Evolutionary conservation across 192 early-diverging fungal species (phyloP), one percentile per base, ranked within the genome.

Genomic region (Geranomyces variabilis): DNA sequence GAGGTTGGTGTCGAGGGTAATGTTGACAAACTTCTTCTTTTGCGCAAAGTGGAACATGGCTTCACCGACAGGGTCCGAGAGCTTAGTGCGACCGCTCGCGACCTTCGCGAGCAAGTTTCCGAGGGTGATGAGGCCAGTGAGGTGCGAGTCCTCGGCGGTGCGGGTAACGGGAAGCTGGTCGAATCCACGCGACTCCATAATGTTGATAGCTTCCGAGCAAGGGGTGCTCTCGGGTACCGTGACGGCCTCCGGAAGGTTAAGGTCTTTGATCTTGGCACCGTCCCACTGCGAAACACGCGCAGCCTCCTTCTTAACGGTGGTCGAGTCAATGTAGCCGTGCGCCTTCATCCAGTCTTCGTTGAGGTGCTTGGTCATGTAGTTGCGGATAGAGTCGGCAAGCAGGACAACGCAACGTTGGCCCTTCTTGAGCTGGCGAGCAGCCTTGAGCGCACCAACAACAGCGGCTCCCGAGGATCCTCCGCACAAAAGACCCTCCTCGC

Each of bases 281-380:
- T 81, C 78, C 82, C 89, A 96, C 61, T 93, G 89, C 46, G 81
- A 79, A 68, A 92, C 84, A 64, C 86, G 88, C 63, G 72, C 77
- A 60, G 79, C 82, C 62, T 88, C 89, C 69, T 88, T 89, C 55
- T 84, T 81, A 61, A 84, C 83, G 65, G 90, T 87, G 62, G 79
- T 74, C 44, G 59, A 85, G 76, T 99, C 96, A 46, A 91, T 85
- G 85, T 95, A 99, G 48, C 92, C 94, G 78, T 90, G 87, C 60
- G 77, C 76, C 66, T 87, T 87, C 96, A 99, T 97, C 97, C 96
- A 99, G 45, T 91, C 92, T 78, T 98, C 97, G 80, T 92, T 95
- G 76, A 99, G 89, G 83, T 96, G 96, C 80, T 98, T 98, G 74
- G 95, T 94, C 96, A 99, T 99, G 88, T 98, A 99, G 86, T 99